phyloP scores from a whole-genome alignment of 2,329 filamentous ascomycete genomes.

The Scedosporium dehoogii region DNA sequence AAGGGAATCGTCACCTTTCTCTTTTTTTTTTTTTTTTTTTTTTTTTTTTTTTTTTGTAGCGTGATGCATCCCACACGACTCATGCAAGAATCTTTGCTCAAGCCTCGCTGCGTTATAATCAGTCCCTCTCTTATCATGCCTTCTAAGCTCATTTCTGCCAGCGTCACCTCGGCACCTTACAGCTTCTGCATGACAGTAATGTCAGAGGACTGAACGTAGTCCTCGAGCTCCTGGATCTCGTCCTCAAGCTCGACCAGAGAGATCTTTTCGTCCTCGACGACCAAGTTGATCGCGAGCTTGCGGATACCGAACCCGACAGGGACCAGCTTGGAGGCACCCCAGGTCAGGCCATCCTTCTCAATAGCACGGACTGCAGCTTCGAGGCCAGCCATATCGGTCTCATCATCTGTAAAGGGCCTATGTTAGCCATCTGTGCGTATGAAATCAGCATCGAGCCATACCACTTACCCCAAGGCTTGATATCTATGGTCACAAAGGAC shows the following conservation, averaged over 20 bases:
- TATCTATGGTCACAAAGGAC: slow-evolving; percentile 89
- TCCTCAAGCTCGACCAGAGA: slow-evolving; percentile 79
- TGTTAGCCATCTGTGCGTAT: slow-evolving; percentile 14
- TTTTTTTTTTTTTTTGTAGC: no score
- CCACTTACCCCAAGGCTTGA: slow-evolving; percentile 95
- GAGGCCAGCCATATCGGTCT: slow-evolving; percentile 81
- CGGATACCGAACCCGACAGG: slow-evolving; percentile 94
- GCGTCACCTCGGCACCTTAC: no score
- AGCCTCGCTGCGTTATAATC: no score
- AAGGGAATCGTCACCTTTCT: no score
- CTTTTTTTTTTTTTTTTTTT: no score
- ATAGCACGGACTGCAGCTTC: slow-evolving; percentile 74
- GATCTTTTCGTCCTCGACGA: slow-evolving; percentile 69
- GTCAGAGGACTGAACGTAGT: slow-evolving; percentile 93
- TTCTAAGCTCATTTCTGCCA: no score
- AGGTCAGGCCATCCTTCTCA: slow-evolving; percentile 87
- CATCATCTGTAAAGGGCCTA: slow-evolving; percentile 53
- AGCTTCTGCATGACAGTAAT: slow-evolving; percentile 25
- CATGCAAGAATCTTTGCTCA: no score
- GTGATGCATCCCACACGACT: no score
- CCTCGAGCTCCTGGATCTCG: slow-evolving; percentile 74
- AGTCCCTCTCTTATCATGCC: no score
- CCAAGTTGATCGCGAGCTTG: slow-evolving; percentile 98
- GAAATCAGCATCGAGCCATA: not conserved
- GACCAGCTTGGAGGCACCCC: slow-evolving; percentile 86